These are phyloP conservation scores for Scortechinia acanthostroma DNA, from an alignment of 2,329 filamentous ascomycete species.

Conservation along the genomic window DNA sequence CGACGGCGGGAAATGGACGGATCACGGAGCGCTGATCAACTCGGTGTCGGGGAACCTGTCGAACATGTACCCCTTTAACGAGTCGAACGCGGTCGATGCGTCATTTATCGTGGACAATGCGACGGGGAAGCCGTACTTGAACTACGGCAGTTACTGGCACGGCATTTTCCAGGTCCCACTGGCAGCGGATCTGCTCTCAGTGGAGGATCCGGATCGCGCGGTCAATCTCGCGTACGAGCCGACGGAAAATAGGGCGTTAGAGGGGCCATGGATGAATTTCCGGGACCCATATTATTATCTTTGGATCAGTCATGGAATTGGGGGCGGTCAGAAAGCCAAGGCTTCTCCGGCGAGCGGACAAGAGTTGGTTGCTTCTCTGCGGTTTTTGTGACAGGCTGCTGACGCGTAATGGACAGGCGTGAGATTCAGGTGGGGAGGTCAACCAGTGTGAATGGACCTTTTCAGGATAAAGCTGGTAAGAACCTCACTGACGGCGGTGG, in stretches of 20 bases:
- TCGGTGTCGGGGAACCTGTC: conserved; percentile 15
- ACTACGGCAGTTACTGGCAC: conserved; percentile 23
- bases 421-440: conserved; percentile 24
- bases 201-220: conserved; percentile 10
- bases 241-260: conserved; percentile 17
- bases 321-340: conserved; percentile 16
- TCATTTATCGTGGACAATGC: conserved; percentile 16
- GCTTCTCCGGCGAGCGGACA: background rate
- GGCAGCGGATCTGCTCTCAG: conserved; percentile 15
- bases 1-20: conserved; percentile 15
- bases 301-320: conserved; percentile 27
- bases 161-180: conserved; percentile 23
- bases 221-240: too few species aligned
- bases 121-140: conserved; percentile 15
- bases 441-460: conserved; percentile 18
- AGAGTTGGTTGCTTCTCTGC: background rate
- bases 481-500: conserved; percentile 19
- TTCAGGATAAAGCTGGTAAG: conserved; percentile 16
- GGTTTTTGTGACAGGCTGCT: conserved; percentile 7
- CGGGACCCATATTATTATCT: conserved; percentile 22
- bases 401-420: conserved; percentile 11
- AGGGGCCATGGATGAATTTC: conserved; percentile 24
- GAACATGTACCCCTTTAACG: conserved; percentile 16
- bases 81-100: conserved; percentile 24
- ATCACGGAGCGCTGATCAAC: conserved; percentile 21